A percentile compares a stretch with the other conserved stretches of the same genome.
phyloP scores from a whole-genome alignment of 2,329 filamentous ascomycete species.

The Aspergillus chevalieri region DNA sequence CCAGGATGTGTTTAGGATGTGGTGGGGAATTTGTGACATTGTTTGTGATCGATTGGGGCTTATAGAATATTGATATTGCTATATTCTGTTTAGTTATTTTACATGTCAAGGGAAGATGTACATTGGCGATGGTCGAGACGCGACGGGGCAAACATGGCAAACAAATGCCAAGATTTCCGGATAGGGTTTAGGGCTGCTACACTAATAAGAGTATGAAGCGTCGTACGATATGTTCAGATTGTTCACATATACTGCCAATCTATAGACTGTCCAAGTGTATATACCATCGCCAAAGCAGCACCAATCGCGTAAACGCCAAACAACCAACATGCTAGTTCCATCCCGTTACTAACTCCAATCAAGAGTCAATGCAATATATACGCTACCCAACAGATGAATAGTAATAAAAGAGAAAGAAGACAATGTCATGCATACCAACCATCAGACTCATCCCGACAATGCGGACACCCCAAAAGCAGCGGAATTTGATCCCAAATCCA shows the following conservation, averaged over 20 bases:
- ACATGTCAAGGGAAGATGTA: background rate
- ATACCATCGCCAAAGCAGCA: background rate
- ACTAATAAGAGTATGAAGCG: background rate
- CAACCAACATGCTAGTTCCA: background rate
- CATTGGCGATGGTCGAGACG: background rate
- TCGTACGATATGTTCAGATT: background rate
- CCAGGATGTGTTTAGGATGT: constrained; percentile 50
- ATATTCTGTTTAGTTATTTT: too few species aligned
- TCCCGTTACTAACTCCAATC: background rate
- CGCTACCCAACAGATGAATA: constrained; percentile 4
- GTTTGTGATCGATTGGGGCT: constrained; percentile 15
- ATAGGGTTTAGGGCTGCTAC: constrained; percentile 4
- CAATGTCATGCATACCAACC: constrained; percentile 28
- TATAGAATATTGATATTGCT: constrained; percentile 4
- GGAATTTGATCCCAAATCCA: constrained; percentile 29
- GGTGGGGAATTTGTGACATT: constrained; percentile 17
- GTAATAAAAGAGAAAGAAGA: background rate
- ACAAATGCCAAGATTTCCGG: constrained; percentile 4
- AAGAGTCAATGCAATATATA: constrained; percentile 1
- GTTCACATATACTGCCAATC: background rate
- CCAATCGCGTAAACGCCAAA: background rate
- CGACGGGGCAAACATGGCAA: constrained; percentile 6
- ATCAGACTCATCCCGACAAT: constrained; percentile 20
- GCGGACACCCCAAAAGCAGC: constrained; percentile 30
- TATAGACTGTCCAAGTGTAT: background rate